Evolutionary conservation across 2,329 filamentous ascomycete genomes (phyloP), one percentile per base, ranked within the genome.

Genomic region (Colletotrichum melonis): DNA sequence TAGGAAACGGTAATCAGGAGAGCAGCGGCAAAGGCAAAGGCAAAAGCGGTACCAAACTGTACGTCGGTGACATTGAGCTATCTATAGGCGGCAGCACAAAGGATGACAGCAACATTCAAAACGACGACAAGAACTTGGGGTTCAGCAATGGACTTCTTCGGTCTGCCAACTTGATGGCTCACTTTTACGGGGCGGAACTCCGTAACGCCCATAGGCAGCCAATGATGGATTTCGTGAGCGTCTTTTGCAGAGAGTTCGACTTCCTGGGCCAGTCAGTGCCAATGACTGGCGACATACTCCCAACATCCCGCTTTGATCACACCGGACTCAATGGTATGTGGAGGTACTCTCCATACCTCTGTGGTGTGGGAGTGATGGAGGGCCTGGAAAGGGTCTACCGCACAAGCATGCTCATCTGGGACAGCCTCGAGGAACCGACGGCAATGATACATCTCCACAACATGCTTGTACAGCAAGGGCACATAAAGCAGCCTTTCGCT

Each of bases 331-430:
- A 88, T 60, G 86, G 85, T 0, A 78, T 88, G 1, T 88, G 84
- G 82, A 82, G 85, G 22, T 86, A 85, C 67, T 88, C 84, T 3
- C 87, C 86, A 0, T 88, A 83, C 49, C 79, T 88, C 2, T 88
- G 86, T 49, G 87, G 85, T 19, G 81, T 82, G 12, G 84, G 85
- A 0, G 78, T 88, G 7, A 77, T 81, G 60, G 86, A 88, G 74
- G 84, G 78, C 1, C 80, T 89, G 0, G 82, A 86, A 38, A 63
- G 85, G 22, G 75, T 80, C 0, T 87, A 85, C 70, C 73, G 75
- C 2, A 62, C 78, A 9, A 75, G 77, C 32, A 78, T 87, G 73
- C 3, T 73, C 0, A 8, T 88, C 0, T 86, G 83, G 82, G 85
- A 87, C 11, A 68, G 58, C 4, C 76, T 85, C 0, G 80, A 79